phyloP scores from a whole-genome alignment of 345 rosid species.

The Citrus maxima region DNA sequence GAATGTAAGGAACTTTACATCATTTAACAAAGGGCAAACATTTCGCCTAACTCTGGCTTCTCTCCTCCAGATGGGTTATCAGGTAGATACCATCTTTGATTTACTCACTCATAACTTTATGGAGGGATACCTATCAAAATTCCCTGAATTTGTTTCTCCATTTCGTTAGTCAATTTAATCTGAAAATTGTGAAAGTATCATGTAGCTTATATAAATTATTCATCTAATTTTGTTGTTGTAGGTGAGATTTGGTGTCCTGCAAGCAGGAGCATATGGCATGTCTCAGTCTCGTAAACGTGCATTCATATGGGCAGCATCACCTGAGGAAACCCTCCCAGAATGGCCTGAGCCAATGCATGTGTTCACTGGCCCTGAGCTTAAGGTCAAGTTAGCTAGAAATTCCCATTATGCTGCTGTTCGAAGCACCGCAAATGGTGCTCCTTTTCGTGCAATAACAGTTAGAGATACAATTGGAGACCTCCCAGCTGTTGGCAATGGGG shows the following conservation, averaged over 20 bases:
- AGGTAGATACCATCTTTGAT: conserved; percentile 23
- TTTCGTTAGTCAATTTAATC: no score
- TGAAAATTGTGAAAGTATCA: no score
- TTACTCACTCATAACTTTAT: no score
- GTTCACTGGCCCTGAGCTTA: conserved; percentile 61
- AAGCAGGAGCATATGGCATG: conserved; percentile 91
- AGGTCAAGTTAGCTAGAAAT: conserved; percentile 45
- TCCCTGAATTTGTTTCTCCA: background rate
- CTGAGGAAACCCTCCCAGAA: conserved; percentile 80
- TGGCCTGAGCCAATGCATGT: conserved; percentile 99
- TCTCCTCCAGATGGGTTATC: conserved; percentile 56
- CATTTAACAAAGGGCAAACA: conserved; percentile 86
- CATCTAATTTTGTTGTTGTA: conserved; percentile 13
- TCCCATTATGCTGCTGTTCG: conserved; percentile 63
- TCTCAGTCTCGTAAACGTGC: conserved; percentile 88
- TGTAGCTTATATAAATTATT: background rate
- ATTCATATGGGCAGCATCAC: conserved; percentile 93
- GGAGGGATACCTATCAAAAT: background rate
- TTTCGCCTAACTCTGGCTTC: conserved; percentile 75
- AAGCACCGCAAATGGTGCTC: conserved; percentile 78
- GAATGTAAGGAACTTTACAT: conserved; percentile 81
- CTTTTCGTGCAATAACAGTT: conserved; percentile 88
- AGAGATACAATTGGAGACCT: conserved; percentile 92
- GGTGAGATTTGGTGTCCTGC: conserved; percentile 94
- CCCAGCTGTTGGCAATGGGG: conserved; percentile 70